Evolutionary conservation across 495 filamentous ascomycete genomes (phyloP).

Genomic region (Lichina pygmaea): DNA sequence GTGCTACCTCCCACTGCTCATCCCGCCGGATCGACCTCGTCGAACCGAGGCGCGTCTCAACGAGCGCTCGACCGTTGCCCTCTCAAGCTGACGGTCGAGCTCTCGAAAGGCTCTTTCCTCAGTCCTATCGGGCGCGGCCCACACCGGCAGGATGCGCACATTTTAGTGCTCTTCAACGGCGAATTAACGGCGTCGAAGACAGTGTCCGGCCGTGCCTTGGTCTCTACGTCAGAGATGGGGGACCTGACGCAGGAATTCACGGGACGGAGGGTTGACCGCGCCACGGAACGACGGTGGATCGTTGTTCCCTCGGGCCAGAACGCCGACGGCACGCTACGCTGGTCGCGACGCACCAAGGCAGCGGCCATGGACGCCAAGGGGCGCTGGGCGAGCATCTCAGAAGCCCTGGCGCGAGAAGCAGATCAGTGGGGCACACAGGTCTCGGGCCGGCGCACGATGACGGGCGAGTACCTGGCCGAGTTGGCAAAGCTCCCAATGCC

Average conservation of each 20-base stretch:
- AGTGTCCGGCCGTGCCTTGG: constrained; percentile 2
- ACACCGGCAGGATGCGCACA: constrained; percentile 9
- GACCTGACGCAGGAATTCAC: constrained; percentile 7
- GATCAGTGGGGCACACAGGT: constrained; percentile 8
- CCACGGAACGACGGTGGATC: constrained; percentile 17
- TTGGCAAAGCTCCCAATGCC: constrained; percentile 13
- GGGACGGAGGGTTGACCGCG: constrained; percentile 10
- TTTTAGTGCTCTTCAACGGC: constrained; percentile 21
- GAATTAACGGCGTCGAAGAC: constrained; percentile 10
- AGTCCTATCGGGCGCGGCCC: too few relatives aligned
- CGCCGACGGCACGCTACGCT: constrained; percentile 4
- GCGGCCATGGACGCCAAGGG: constrained; percentile 2
- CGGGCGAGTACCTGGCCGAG: constrained; percentile 13
- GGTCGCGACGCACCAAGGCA: background rate
- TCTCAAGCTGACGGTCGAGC: too few relatives aligned
- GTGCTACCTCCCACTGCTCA: too few relatives aligned
- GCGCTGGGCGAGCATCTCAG: constrained; percentile 12
- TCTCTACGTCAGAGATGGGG: background rate
- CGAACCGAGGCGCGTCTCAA: too few relatives aligned
- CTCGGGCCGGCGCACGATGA: constrained; percentile 9
- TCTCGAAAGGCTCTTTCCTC: too few relatives aligned
- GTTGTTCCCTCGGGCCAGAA: constrained; percentile 10
- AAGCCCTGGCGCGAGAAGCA: constrained; percentile 11
- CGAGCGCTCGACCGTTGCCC: too few relatives aligned
- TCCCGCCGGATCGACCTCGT: too few relatives aligned